Conservation (phyloP, 352 stramenopile species). For the Globisporangium parvum region DNA sequence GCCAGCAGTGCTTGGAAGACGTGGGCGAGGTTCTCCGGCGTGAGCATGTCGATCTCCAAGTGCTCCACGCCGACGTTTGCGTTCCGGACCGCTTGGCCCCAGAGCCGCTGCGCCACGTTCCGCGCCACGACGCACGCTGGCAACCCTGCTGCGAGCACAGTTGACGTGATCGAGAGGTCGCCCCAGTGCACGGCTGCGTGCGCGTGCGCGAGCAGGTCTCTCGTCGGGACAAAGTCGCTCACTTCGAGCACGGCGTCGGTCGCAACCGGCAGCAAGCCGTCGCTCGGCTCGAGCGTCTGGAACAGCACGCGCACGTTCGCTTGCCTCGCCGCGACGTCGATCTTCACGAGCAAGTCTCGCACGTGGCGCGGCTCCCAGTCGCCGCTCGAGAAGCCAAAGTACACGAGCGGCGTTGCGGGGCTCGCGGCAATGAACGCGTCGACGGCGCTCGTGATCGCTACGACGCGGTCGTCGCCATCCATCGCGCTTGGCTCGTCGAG, state of each 20-base stretch:
- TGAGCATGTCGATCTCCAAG: conserved; percentile 38
- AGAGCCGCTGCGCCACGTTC: conserved; percentile 94
- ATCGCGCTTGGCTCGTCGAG: conserved; percentile 14
- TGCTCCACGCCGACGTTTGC: conserved; percentile 81
- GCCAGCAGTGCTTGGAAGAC: conserved; percentile 35
- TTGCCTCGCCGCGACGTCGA: conserved; percentile 70
- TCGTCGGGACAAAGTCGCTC: conserved; percentile 91
- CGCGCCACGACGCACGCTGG: conserved; percentile 93
- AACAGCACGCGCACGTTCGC: conserved; percentile 81
- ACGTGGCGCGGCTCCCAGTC: conserved; percentile 35
- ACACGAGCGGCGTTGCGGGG: conserved; percentile 56
- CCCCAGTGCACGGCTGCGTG: conserved; percentile 76
- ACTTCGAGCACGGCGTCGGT: conserved; percentile 65
- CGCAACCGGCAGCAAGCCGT: conserved; percentile 25
- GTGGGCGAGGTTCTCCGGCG: conserved; percentile 28
- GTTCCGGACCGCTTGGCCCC: conserved; percentile 81
- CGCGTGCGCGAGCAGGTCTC: conserved; percentile 29
- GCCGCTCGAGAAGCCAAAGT: conserved; percentile 77
- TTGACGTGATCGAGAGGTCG: conserved; percentile 87
- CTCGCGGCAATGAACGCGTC: conserved; percentile 25
- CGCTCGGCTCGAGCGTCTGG: conserved; percentile 73
- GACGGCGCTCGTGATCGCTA: conserved; percentile 9
- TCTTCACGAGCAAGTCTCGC: conserved; percentile 75
- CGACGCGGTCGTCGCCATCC: conserved; percentile 9
- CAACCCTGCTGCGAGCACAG: conserved; percentile 84